Percentiles rank a stretch among this genome's conserved stretches.
Conservation (phyloP, 1,284 basidiomycete genomes). For the Boletus mariae region DNA sequence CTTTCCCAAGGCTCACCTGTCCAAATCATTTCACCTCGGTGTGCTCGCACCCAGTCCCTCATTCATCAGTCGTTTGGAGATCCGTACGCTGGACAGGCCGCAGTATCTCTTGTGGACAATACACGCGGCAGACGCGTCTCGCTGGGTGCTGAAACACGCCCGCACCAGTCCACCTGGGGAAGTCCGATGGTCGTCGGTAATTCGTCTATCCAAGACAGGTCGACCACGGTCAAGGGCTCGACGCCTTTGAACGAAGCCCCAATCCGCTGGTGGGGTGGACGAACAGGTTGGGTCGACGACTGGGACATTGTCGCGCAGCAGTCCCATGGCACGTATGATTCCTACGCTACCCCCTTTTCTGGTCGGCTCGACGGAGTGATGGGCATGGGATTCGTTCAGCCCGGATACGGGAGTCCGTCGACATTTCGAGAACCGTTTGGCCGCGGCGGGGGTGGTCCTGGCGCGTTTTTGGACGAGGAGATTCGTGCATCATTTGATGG, state of each 20-base stretch:
- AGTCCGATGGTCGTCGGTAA: background rate
- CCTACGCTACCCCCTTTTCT: background rate
- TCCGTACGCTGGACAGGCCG: background rate
- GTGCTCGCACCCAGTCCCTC: constrained; percentile 16
- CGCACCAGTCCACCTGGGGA: background rate
- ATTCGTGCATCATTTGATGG: constrained; percentile 20
- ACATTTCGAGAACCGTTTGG: constrained; percentile 3
- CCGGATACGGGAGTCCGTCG: background rate
- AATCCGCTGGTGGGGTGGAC: constrained; percentile 22
- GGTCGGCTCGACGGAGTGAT: background rate
- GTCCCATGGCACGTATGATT: background rate
- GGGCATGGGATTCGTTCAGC: background rate
- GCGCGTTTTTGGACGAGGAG: constrained; percentile 21
- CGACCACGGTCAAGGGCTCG: background rate
- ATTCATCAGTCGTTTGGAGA: constrained; percentile 19
- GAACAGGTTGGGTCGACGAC: constrained; percentile 18
- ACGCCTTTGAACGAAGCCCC: constrained; percentile 21
- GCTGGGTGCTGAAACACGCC: constrained; percentile 4
- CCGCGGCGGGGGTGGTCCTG: background rate
- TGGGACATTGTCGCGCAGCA: constrained; percentile 12
- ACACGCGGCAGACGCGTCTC: constrained; percentile 9
- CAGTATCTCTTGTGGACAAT: constrained; percentile 2
- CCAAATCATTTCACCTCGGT: constrained; percentile 10
- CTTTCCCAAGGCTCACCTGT: constrained; percentile 3
- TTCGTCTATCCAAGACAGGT: background rate